Evolutionary conservation across 116 monocot species (phyloP).

Genomic region (Papilionanthe hybrid): DNA sequence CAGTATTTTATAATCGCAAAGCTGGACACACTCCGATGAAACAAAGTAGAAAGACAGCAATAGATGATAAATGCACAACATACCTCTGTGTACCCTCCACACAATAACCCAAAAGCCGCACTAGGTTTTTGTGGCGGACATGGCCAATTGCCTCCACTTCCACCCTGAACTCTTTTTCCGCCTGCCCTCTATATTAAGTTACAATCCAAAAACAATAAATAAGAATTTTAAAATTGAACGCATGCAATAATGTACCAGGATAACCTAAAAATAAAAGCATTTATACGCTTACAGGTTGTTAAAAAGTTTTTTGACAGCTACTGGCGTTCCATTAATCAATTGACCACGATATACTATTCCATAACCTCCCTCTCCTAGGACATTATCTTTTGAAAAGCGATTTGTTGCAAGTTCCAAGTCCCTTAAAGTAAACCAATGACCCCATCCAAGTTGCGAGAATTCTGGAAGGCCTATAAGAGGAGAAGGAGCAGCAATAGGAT

Average conservation of each 20-base stretch:
- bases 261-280: too few species aligned
- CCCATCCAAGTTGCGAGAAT: conserved; percentile 42
- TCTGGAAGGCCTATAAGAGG: conserved; percentile 31
- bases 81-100: conserved; percentile 52
- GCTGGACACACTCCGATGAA: background rate
- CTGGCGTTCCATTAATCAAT: conserved; percentile 12
- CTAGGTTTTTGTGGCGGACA: conserved; percentile 66
- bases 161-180: conserved; percentile 61
- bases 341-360: conserved; percentile 43
- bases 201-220: background rate
- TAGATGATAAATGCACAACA: background rate
- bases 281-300: conserved; percentile 21
- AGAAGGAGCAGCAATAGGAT: conserved; percentile 52
- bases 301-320: conserved; percentile 37
- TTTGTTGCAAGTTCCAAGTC: conserved; percentile 38
- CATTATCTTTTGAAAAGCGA: conserved; percentile 30
- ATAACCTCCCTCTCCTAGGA: conserved; percentile 42
- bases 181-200: conserved; percentile 86
- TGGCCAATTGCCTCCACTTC: conserved; percentile 70
- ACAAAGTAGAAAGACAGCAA: background rate
- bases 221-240: too few species aligned
- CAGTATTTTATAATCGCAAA: background rate
- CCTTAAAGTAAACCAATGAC: conserved; percentile 36
- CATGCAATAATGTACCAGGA: too few species aligned
- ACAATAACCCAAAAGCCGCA: conserved; percentile 67